Conservation (phyloP, 2,329 filamentous ascomycete species). For the Xylaria digitata region DNA sequence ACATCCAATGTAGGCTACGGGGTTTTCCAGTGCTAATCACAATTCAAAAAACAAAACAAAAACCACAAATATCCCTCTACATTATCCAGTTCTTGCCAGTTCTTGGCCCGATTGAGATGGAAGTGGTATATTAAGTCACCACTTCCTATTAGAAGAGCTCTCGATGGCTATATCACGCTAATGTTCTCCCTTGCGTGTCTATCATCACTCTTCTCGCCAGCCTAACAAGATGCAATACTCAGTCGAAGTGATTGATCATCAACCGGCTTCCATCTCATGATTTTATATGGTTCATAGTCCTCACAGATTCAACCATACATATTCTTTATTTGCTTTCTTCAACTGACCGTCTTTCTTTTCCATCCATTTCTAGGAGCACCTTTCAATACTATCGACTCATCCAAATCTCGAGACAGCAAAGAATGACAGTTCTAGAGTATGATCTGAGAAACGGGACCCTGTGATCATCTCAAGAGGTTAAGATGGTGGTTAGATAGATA, state of each 20-base stretch:
- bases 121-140: not conserved
- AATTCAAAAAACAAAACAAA: not conserved
- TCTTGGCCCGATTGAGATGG: constrained; percentile 16
- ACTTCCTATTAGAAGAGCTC: not conserved
- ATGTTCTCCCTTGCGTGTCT: not conserved
- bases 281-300: not conserved
- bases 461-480: not conserved
- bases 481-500: constrained; percentile 29
- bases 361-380: constrained; percentile 8
- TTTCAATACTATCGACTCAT: constrained; percentile 8
- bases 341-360: not conserved
- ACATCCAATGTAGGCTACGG: not conserved
- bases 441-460: not conserved
- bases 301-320: not conserved
- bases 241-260: not conserved
- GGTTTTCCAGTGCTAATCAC: too few species aligned
- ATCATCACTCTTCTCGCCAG: too few species aligned
- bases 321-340: not conserved
- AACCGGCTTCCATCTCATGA: constrained; percentile 2
- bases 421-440: not conserved
- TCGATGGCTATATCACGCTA: too few species aligned
- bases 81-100: constrained; percentile 16
- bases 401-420: not conserved
- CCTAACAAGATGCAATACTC: not conserved
- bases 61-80: not conserved